Percentiles rank a stretch among this genome's conserved stretches.
phyloP scores from a whole-genome alignment of 139 green algal species.

The Axilococcus clingmanii region DNA sequence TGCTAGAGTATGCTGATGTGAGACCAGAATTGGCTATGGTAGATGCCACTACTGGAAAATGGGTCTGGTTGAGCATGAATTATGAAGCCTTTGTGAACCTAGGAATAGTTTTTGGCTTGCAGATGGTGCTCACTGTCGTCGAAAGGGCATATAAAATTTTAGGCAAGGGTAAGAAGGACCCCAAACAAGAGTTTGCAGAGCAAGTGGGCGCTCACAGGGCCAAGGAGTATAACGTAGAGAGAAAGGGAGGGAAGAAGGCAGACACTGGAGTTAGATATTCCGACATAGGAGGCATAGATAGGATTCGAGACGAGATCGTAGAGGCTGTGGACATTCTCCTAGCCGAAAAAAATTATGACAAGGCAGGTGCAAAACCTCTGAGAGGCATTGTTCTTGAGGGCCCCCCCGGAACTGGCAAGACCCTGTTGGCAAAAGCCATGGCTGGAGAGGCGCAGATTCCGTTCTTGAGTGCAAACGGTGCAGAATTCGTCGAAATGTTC shows the following conservation, averaged over 20 bases:
- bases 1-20: slow-evolving; percentile 34
- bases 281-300: slow-evolving; percentile 63
- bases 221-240: slow-evolving; percentile 35
- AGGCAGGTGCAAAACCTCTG: slow-evolving; percentile 28
- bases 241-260: background rate
- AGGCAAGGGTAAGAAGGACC: slow-evolving; percentile 34
- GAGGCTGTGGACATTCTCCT: slow-evolving; percentile 49
- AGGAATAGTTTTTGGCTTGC: slow-evolving; percentile 39
- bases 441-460: slow-evolving; percentile 52
- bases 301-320: slow-evolving; percentile 47
- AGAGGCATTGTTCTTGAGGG: slow-evolving; percentile 92
- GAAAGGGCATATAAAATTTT: slow-evolving; percentile 25
- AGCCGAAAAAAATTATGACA: slow-evolving; percentile 28
- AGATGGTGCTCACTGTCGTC: slow-evolving; percentile 26
- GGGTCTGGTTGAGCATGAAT: slow-evolving; percentile 45
- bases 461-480: slow-evolving; percentile 59
- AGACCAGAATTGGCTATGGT: slow-evolving; percentile 45
- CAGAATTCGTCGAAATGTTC: slow-evolving; percentile 78
- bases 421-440: slow-evolving; percentile 90
- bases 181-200: slow-evolving; percentile 37
- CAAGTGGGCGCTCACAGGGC: slow-evolving; percentile 33
- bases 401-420: slow-evolving; percentile 93
- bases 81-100: slow-evolving; percentile 31
- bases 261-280: slow-evolving; percentile 55
- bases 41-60: slow-evolving; percentile 40